phyloP scores from a whole-genome alignment of 257 asterid genomes.

The Fraxinus cuspidata region DNA sequence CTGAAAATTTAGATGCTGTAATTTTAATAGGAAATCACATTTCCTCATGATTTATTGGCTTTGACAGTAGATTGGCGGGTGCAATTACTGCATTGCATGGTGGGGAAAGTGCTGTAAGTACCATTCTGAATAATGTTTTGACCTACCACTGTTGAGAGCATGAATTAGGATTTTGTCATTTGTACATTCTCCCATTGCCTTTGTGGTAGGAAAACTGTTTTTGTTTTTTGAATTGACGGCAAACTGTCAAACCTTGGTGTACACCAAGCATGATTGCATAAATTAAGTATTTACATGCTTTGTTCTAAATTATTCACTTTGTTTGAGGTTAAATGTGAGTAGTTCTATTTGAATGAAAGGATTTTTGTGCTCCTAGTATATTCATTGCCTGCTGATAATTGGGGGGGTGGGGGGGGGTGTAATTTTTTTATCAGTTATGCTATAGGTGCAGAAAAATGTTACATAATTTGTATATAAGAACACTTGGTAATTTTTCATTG shows the following conservation, averaged over 20 bases:
- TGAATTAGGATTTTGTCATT: too few species aligned
- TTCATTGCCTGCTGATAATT: background rate
- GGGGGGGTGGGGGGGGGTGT: too few species aligned
- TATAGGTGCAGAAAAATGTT: too few species aligned
- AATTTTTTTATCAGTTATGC: background rate
- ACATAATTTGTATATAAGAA: too few species aligned
- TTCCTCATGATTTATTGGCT: constrained; percentile 16
- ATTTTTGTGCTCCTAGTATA: background rate
- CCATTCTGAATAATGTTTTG: constrained; percentile 20
- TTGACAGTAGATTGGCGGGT: constrained; percentile 33
- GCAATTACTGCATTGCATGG: constrained; percentile 28
- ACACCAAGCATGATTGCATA: too few species aligned
- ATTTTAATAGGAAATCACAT: background rate
- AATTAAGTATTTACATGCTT: background rate
- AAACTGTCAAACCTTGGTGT: too few species aligned
- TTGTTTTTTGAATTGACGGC: too few species aligned
- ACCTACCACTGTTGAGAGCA: constrained; percentile 24
- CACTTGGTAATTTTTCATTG: too few species aligned
- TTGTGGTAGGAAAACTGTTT: too few species aligned
- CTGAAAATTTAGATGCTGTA: constrained; percentile 21
- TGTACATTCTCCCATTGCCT: too few species aligned
- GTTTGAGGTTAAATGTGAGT: background rate
- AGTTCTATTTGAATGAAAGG: background rate
- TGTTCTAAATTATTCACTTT: background rate
- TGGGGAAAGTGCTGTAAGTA: background rate